Percentiles rank a stretch among this genome's conserved stretches.
Evolutionary conservation across 257 asterid genomes (phyloP).

Genomic region (Primulina tabacum): DNA sequence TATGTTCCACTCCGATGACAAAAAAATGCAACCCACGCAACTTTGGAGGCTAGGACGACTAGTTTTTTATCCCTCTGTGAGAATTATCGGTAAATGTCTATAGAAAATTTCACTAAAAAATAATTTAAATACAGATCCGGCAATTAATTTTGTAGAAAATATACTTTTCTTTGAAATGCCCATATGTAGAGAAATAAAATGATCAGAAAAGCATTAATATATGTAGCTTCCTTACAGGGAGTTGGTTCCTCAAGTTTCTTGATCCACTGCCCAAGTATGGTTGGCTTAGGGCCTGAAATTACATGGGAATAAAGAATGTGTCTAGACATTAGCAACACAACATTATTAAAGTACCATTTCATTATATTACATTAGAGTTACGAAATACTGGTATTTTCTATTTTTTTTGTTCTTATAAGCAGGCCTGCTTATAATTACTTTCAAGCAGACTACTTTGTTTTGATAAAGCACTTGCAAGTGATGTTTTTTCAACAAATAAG

Average conservation of each 20-base stretch:
- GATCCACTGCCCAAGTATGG: not conserved
- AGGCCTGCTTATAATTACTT: not conserved
- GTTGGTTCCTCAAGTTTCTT: not conserved
- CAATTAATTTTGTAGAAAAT: no score
- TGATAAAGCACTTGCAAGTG: not conserved
- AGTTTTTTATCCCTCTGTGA: no score
- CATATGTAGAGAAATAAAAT: not conserved
- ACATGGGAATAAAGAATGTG: conserved; percentile 8
- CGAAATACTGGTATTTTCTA: not conserved
- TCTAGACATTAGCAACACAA: not conserved
- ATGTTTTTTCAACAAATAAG: no score
- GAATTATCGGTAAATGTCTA: no score
- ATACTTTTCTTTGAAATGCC: not conserved
- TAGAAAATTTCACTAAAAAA: no score
- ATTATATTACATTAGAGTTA: not conserved
- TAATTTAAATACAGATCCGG: not conserved
- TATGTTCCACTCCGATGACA: no score
- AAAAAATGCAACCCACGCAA: no score
- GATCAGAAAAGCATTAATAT: not conserved
- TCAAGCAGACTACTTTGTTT: not conserved
- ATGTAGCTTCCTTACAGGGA: not conserved
- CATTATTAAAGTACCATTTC: not conserved
- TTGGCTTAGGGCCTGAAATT: not conserved
- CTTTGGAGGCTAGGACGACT: no score
- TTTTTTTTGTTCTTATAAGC: not conserved